Evolutionary conservation across 2,329 filamentous ascomycete species (phyloP), one percentile per base, ranked within the genome.

Genomic region (Claviceps humidiphila): DNA sequence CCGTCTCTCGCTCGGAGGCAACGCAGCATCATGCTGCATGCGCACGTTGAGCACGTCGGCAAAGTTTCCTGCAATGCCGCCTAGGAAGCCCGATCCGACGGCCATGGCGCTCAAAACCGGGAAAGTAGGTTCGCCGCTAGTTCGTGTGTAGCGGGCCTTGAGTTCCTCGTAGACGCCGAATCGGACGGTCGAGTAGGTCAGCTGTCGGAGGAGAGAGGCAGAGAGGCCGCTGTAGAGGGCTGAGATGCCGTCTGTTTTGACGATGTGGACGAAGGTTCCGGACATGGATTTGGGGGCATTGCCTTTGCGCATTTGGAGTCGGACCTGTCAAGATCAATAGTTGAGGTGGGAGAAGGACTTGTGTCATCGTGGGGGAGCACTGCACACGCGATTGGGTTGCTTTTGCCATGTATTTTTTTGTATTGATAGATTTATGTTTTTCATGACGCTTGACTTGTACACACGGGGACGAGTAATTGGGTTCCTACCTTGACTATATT

Each of bases 121-220:
- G 60, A 95, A 82, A 2, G 85, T 81, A 2, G 89, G 85, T 50
- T 73, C 69, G 43, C 63, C 59, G 58, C 70, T 68, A 40, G 80
- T 79, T 63, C 84, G 76, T 20, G 54, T 55, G 47, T 66, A 58
- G 50, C 77, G 78, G 24, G 78, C 72, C 71, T 98, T 98, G 54
- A 97, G 76, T 60, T 95, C 83, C 71, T 97, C 93, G 74, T 98
- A 98, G 58, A 96, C 82, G 58, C 89, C 93, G 72, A 98, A 98
- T 48, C 93, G 88, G 40, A 89, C 93, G 49, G 93, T 98, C 54
- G 87, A 93, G 74, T 98, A 98, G 54, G 93, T 97, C 60, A 90
- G 78, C 73, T 97, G 93, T 58, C 93, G 90, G 53, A 97, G 78
- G 48, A 97, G 80, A 53, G 90, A 93, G 59, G 93, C 93, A 2